phyloP scores from a whole-genome alignment of 148 eudicot species.

The Polygonum maritimum region DNA sequence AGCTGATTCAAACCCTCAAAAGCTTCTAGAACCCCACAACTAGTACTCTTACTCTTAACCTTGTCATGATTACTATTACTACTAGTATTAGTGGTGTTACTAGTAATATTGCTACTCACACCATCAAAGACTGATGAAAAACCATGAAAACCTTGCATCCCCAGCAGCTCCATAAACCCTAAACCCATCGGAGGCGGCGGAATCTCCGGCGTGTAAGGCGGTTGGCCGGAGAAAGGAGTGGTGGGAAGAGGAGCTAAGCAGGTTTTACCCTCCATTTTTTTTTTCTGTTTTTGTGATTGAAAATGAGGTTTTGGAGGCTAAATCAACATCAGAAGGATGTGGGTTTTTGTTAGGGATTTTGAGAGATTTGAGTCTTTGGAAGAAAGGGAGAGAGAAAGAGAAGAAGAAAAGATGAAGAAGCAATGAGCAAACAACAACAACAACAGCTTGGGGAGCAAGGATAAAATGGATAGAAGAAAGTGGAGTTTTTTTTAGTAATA shows the following conservation, averaged over 20 bases:
- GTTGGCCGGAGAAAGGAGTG: not conserved
- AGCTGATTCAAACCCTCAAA: constrained; percentile 23
- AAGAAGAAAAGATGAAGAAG: not conserved
- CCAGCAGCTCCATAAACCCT: constrained; percentile 75
- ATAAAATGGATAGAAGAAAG: not conserved
- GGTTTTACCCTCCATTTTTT: not conserved
- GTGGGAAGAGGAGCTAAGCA: not conserved
- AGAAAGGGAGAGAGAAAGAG: not conserved
- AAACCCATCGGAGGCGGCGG: not conserved
- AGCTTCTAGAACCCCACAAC: constrained; percentile 12
- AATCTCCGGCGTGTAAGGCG: not conserved
- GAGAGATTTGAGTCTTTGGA: not conserved
- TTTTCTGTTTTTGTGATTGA: not conserved
- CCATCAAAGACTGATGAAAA: not conserved
- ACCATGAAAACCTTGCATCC: constrained; percentile 29
- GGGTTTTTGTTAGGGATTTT: not conserved
- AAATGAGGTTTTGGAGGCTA: not conserved
- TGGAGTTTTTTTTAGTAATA: too few relatives aligned
- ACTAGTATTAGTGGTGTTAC: not conserved
- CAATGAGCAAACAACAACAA: not conserved
- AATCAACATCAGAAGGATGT: not conserved
- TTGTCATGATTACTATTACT: not conserved
- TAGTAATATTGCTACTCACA: constrained; percentile 1
- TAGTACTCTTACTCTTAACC: too few relatives aligned
- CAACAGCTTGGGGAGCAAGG: not conserved